A percentile compares a stretch with the other conserved stretches of the same genome.
phyloP scores from a whole-genome alignment of 129 eudicot genomes.

The Tagetes erecta region DNA sequence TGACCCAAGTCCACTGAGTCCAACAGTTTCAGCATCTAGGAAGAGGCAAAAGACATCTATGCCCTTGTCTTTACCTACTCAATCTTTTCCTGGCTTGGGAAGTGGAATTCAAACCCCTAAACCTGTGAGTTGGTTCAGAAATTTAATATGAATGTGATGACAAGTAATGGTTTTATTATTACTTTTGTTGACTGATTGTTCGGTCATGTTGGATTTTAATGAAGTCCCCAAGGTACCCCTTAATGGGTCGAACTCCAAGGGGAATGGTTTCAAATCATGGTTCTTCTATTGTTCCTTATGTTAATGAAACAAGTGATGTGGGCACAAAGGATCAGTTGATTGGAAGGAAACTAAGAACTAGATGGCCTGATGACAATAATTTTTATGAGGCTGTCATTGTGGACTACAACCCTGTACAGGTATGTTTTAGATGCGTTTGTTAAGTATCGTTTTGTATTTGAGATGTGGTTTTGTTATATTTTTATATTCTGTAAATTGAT shows the following conservation, averaged over 20 bases:
- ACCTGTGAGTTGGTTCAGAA: constrained; percentile 49
- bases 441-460: background rate
- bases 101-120: constrained; percentile 58
- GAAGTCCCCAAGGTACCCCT: constrained; percentile 49
- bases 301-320: constrained; percentile 49
- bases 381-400: constrained; percentile 86
- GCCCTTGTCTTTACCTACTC: constrained; percentile 52
- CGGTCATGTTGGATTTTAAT: constrained; percentile 26
- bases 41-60: constrained; percentile 72
- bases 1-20: constrained; percentile 63
- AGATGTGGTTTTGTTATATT: background rate
- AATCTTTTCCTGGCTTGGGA: constrained; percentile 51
- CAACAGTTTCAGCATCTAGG: constrained; percentile 76
- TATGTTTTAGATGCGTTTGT: constrained; percentile 31
- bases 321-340: constrained; percentile 56
- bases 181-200: constrained; percentile 3
- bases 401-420: constrained; percentile 77
- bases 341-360: constrained; percentile 85
- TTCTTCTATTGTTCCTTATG: constrained; percentile 37
- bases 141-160: constrained; percentile 5
- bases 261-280: constrained; percentile 52
- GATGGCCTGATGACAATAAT: constrained; percentile 92
- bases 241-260: constrained; percentile 43
- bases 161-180: background rate
- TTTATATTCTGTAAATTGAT: background rate